These are phyloP conservation scores for Erysimum cheiranthoides DNA, from an alignment of 345 rosid genomes.

Conservation along the genomic window DNA sequence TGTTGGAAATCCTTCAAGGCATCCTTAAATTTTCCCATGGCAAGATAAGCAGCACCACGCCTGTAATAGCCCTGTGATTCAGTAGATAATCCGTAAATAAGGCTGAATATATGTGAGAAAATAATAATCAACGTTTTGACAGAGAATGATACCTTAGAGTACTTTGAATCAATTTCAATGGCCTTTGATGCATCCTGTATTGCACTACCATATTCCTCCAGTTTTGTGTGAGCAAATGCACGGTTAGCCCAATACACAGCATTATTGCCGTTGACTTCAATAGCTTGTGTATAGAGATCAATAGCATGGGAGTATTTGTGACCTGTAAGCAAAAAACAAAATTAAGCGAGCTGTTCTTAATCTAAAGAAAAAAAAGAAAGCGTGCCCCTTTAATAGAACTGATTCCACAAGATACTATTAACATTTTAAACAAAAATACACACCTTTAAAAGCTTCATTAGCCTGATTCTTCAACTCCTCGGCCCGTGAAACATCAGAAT, in stretches of 20 bases:
- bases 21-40: constrained; percentile 96
- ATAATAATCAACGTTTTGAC: constrained; percentile 1
- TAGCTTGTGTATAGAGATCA: constrained; percentile 84
- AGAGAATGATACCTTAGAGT: constrained; percentile 69
- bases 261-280: constrained; percentile 63
- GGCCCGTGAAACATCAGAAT: constrained; percentile 49
- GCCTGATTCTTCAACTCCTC: constrained; percentile 56
- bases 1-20: constrained; percentile 97
- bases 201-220: constrained; percentile 99
- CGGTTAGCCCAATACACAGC: constrained; percentile 99
- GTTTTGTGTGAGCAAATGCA: constrained; percentile 86
- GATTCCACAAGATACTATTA: background rate
- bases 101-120: constrained; percentile 8
- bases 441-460: constrained; percentile 62
- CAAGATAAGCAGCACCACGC: constrained; percentile 95
- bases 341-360: constrained; percentile 21
- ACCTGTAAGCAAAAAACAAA: constrained; percentile 51
- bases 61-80: constrained; percentile 83
- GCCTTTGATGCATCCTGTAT: constrained; percentile 94
- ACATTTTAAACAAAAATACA: background rate
- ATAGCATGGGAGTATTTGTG: constrained; percentile 80
- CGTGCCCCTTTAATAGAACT: background rate
- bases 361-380: background rate
- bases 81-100: constrained; percentile 38
- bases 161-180: constrained; percentile 80